Percentiles rank a stretch among this genome's conserved stretches.
phyloP scores from a whole-genome alignment of 2,329 filamentous ascomycete species.

The Xylariales sp. region DNA sequence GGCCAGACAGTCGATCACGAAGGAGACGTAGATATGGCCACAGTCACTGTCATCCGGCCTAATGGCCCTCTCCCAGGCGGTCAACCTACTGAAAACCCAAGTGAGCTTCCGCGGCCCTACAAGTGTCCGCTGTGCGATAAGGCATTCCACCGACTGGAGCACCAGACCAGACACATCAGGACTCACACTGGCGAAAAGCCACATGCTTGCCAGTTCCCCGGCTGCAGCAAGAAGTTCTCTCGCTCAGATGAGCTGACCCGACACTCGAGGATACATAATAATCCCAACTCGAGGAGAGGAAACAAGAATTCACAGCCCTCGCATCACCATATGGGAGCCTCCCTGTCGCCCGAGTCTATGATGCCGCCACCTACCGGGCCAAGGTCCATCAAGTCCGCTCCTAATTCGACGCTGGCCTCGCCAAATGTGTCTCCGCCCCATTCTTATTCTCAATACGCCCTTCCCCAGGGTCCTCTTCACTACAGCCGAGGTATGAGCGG shows the following conservation, averaged over 20 bases:
- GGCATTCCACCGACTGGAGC: constrained; percentile 95
- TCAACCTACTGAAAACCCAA: constrained; percentile 53
- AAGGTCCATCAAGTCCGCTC: constrained; percentile 82
- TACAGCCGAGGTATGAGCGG: constrained; percentile 40
- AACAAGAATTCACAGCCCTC: constrained; percentile 66
- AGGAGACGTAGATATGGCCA: constrained; percentile 46
- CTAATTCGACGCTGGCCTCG: constrained; percentile 80
- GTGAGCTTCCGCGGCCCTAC: constrained; percentile 89
- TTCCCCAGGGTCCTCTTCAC: constrained; percentile 40
- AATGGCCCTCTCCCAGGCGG: constrained; percentile 59
- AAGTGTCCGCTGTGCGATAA: constrained; percentile 98
- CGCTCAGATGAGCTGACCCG: constrained; percentile 94
- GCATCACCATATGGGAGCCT: constrained; percentile 38
- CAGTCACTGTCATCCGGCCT: constrained; percentile 54
- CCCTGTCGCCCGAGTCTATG: constrained; percentile 58
- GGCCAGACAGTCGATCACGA: constrained; percentile 22
- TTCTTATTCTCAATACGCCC: constrained; percentile 70
- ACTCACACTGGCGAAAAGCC: constrained; percentile 98
- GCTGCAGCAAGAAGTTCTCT: constrained; percentile 96
- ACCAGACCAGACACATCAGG: constrained; percentile 86
- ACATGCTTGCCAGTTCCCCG: constrained; percentile 90
- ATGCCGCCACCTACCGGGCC: constrained; percentile 68
- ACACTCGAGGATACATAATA: constrained; percentile 98
- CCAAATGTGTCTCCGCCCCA: constrained; percentile 95
- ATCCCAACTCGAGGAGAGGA: constrained; percentile 90